Percentiles rank a stretch among this genome's conserved stretches.
phyloP scores from a whole-genome alignment of 768 basidiomycete species.

The Kockovaella imperatae region DNA sequence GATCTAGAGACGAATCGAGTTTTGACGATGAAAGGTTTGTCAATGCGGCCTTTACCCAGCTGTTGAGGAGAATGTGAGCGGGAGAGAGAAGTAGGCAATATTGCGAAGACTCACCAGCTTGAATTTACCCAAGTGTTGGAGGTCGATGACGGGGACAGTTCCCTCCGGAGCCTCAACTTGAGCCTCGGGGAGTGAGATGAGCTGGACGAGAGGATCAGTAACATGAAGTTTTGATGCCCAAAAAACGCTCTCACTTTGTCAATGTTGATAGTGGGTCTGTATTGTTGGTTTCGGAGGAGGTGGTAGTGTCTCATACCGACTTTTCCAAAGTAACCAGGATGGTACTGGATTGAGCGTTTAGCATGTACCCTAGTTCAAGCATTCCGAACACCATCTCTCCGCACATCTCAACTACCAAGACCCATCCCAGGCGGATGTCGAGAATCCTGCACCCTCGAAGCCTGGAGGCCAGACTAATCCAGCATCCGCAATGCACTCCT shows the following conservation, averaged over 20 bases:
- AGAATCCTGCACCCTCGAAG: no score
- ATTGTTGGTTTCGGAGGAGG: conserved; percentile 77
- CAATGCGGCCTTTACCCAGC: conserved; percentile 85
- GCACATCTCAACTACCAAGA: no score
- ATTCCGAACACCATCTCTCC: neutral
- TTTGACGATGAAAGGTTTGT: conserved; percentile 86
- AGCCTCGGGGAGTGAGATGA: conserved; percentile 44
- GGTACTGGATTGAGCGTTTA: conserved; percentile 53
- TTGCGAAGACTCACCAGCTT: conserved; percentile 42
- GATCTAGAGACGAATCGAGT: conserved; percentile 85
- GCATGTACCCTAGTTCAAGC: neutral
- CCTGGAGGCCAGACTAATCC: no score
- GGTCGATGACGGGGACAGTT: conserved; percentile 84
- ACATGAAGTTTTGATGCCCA: neutral
- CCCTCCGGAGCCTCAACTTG: conserved; percentile 44
- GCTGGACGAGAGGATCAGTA: conserved; percentile 16
- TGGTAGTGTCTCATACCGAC: conserved; percentile 99
- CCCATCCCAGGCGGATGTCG: no score
- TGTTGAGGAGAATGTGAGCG: conserved; percentile 13
- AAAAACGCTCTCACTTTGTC: conserved; percentile 57
- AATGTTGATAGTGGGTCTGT: conserved; percentile 96
- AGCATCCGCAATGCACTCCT: no score
- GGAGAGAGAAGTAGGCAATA: neutral
- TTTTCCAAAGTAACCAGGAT: conserved; percentile 99
- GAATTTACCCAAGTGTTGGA: conserved; percentile 44